A percentile compares a stretch with the other conserved stretches of the same genome.
Conservation (phyloP, 345 rosid species). For the Citrus reticulata region DNA sequence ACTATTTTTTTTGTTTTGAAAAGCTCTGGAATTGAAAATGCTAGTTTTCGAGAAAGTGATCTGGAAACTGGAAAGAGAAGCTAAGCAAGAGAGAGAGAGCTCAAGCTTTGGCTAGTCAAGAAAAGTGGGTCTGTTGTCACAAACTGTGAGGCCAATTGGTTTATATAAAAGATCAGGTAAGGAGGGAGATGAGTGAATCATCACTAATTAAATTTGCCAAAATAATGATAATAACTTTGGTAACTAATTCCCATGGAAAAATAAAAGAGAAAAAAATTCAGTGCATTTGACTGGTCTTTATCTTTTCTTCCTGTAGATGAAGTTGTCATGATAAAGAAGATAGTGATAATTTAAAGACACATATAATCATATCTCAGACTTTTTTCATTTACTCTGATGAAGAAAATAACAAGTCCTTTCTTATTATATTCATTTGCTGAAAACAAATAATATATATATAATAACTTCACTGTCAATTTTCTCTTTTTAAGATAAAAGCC, state of each 20-base stretch:
- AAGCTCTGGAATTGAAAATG: constrained; percentile 17
- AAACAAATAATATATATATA: neutral
- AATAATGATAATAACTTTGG: too few species aligned
- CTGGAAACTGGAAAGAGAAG: constrained; percentile 1
- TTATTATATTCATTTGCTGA: neutral
- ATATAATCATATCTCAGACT: neutral
- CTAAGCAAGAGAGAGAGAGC: neutral
- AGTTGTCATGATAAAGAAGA: neutral
- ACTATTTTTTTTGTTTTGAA: neutral
- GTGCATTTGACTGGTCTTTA: constrained; percentile 22
- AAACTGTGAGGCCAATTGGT: constrained; percentile 1
- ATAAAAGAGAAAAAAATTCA: neutral
- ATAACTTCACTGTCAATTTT: neutral
- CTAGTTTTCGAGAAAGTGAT: constrained; percentile 31
- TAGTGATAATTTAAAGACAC: neutral
- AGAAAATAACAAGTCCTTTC: neutral
- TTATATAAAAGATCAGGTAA: constrained; percentile 22
- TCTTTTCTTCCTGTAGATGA: neutral
- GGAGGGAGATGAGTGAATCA: neutral
- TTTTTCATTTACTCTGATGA: neutral
- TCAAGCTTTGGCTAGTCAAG: constrained; percentile 12
- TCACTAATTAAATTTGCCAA: neutral
- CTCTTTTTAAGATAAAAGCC: neutral
- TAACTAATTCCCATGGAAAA: constrained; percentile 7
- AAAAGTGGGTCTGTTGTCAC: constrained; percentile 18